These are phyloP conservation scores for Thielaviopsis punctulata DNA, from an alignment of 2,329 filamentous ascomycete species.

Conservation along the genomic window DNA sequence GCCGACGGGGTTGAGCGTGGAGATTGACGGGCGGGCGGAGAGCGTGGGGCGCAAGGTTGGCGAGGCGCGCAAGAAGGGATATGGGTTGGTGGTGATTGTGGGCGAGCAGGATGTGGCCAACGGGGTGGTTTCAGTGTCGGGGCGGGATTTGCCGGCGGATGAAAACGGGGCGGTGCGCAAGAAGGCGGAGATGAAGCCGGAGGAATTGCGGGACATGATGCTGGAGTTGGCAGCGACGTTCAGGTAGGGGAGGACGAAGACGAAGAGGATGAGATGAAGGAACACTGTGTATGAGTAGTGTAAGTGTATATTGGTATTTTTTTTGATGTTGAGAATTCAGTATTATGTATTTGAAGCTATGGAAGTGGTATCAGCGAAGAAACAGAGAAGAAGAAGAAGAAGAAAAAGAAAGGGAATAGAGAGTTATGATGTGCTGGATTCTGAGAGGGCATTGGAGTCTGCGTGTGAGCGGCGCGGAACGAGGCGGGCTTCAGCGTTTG, in stretches of 20 bases:
- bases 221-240: conserved; percentile 29
- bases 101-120: conserved; percentile 47
- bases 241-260: conserved; percentile 20
- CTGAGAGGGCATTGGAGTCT: not conserved
- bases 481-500: conserved; percentile 5
- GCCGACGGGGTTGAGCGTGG: conserved; percentile 48
- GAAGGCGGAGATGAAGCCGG: conserved; percentile 26
- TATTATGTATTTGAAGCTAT: no score
- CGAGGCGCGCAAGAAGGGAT: conserved; percentile 54
- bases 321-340: no score
- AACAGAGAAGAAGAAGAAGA: not conserved
- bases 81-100: conserved; percentile 56
- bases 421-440: not conserved
- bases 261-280: not conserved
- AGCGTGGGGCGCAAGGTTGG: conserved; percentile 51
- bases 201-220: conserved; percentile 28
- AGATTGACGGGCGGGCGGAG: conserved; percentile 48
- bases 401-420: not conserved
- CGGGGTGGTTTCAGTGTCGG: conserved; percentile 35
- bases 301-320: no score
- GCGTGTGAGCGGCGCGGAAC: conserved; percentile 1
- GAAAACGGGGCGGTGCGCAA: conserved; percentile 14
- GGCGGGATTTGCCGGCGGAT: conserved; percentile 19
- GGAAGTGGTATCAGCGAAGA: not conserved
- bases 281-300: no score